Conservation (phyloP, 305 asterid species). For the Solanum aculeatissimum region DNA sequence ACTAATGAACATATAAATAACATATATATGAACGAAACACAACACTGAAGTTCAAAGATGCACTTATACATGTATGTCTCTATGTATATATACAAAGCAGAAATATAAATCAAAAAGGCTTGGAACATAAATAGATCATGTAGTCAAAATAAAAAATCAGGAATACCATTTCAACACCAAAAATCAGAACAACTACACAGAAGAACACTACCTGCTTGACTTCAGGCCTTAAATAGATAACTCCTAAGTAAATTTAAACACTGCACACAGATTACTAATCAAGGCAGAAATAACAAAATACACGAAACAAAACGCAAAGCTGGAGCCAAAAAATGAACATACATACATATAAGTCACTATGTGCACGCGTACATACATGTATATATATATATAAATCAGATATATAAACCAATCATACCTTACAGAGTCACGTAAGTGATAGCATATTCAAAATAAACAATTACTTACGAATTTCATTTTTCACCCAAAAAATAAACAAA, state of each 20-base stretch:
- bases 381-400: background rate
- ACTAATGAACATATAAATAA: background rate
- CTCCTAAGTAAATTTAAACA: background rate
- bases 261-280: background rate
- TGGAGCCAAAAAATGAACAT: background rate
- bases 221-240: background rate
- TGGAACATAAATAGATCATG: background rate
- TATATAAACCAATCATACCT: background rate
- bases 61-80: background rate
- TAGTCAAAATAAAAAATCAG: background rate
- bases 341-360: background rate
- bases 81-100: background rate
- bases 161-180: background rate
- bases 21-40: background rate
- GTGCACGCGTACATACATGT: background rate
- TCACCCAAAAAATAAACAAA: background rate
- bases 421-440: background rate
- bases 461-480: background rate
- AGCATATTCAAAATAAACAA: background rate
- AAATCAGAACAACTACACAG: background rate
- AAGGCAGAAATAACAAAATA: background rate
- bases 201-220: constrained; percentile 49
- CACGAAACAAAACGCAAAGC: background rate
- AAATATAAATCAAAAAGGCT: background rate
- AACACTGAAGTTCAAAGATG: background rate